Base-by-base conservation (phyloP, 2,329 filamentous ascomycete species). In the Cadophora gregata region DNA sequence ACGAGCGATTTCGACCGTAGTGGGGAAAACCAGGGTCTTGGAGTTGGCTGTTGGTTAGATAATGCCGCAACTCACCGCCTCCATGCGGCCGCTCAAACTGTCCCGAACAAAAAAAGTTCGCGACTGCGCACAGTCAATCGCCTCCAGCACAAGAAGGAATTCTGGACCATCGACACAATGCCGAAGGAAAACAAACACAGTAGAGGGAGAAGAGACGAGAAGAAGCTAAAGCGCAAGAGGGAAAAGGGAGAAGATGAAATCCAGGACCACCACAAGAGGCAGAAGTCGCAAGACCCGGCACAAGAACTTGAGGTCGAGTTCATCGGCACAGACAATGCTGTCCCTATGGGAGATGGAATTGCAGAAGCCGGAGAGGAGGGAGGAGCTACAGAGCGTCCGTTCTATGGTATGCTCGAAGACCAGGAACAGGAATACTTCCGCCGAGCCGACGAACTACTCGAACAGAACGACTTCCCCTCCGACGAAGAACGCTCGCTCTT, bases 341-440 rank as follows among this genome's bases (percentile, higher is more conserved):
- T 55, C 31, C 33, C 50, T n/a, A 21, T 3, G 14, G 10, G 66
- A 68, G 21, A 38, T 62, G 56, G 63, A 29, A 53, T 65, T 16
- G 68, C 67, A 31, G 63, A 65, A 45, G 70, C 68, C 14, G 73
- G 69, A 55, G 70, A 69, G n/a, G 70, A 68, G 14, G 66, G 62
- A 25, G 69, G 65, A 36, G 66, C 62, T 14, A 67, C 61, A 12
- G 75, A 76, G 27, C 65, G 75, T 19, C 76, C 76, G 9, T 99
- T 97, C 82, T 98, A 96, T 75, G 96, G 96, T 70, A 90, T 97
- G 83, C 89, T 99, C 29, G 91, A 93, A 74, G 90, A 96, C 63
- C 88, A 96, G 72, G 96, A 99, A 82, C 93, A 97, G 77, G 94
- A 97, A 79, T 97, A 97, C 79, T 99, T 98, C 79, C 90, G 92